Percentiles rank a stretch among this genome's conserved stretches.
These are phyloP conservation scores for Oligophagozyma castellii DNA, from an alignment of 1,139 yeast species.

Conservation along the genomic window DNA sequence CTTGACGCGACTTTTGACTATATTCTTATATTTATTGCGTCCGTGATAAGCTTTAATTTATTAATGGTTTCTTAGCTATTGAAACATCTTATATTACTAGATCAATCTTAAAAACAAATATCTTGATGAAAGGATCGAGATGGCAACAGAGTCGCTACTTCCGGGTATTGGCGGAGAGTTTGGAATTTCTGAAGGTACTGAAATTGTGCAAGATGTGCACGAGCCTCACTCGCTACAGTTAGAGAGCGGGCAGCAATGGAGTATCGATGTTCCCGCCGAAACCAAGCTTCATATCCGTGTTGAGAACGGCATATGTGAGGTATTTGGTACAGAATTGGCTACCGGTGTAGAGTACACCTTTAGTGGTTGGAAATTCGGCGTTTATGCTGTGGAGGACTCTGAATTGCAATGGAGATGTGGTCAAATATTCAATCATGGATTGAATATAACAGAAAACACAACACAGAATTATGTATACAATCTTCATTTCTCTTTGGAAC, in stretches of 20 bases:
- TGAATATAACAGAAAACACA: conserved; percentile 10
- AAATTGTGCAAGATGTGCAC: conserved; percentile 8
- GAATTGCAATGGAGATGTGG: conserved; percentile 31
- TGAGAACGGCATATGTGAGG: conserved; percentile 63
- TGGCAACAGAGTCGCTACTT: conserved; percentile 9
- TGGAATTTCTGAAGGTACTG: conserved; percentile 5
- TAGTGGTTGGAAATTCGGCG: conserved; percentile 42
- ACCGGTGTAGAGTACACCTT: conserved; percentile 48
- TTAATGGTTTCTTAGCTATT: too few species aligned
- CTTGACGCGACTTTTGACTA: too few species aligned
- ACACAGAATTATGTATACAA: conserved; percentile 38
- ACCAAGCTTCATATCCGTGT: conserved; percentile 44
- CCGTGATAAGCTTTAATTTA: not conserved
- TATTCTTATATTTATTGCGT: not conserved
- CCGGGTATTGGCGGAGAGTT: conserved; percentile 13
- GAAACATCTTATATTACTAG: too few species aligned
- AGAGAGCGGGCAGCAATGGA: conserved; percentile 59
- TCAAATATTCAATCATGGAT: conserved; percentile 8
- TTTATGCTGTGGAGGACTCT: conserved; percentile 51
- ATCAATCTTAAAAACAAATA: not conserved
- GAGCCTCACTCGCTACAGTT: conserved; percentile 17
- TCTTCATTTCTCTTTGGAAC: conserved; percentile 66
- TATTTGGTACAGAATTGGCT: conserved; percentile 88
- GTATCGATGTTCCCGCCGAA: conserved; percentile 59
- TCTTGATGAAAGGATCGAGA: not conserved